Evolutionary conservation across 108 stramenopile species (phyloP).

Genomic region (Aurantiochytrium sp.): DNA sequence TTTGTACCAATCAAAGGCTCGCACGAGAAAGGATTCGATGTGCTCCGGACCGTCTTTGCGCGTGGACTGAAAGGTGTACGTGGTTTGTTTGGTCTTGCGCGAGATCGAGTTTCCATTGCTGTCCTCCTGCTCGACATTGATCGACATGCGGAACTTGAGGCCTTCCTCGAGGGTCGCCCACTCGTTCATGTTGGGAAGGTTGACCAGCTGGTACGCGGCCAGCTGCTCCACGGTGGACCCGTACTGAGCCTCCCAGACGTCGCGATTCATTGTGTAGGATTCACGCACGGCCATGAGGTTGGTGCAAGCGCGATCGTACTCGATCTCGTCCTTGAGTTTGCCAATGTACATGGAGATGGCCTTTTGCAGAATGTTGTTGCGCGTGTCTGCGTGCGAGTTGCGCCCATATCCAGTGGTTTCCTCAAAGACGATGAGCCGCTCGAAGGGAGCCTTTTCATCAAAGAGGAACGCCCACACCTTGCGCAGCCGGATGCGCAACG

Average conservation of each 20-base stretch:
- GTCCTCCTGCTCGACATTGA: background rate
- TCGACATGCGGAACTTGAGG: slow-evolving; percentile 15
- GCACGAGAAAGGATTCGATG: slow-evolving; percentile 28
- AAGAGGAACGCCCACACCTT: background rate
- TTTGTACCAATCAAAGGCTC: slow-evolving; percentile 37
- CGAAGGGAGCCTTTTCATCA: background rate
- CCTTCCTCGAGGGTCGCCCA: slow-evolving; percentile 18
- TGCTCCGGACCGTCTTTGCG: slow-evolving; percentile 24
- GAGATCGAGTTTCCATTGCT: background rate
- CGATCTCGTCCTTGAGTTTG: background rate
- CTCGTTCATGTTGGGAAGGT: background rate
- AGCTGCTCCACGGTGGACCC: slow-evolving; percentile 35
- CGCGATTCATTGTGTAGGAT: slow-evolving; percentile 11
- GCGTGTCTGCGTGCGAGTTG: background rate
- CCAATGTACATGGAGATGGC: slow-evolving; percentile 31
- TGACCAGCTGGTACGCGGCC: slow-evolving; percentile 19
- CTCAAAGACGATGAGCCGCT: background rate
- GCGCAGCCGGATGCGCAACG: background rate
- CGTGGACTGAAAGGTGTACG: slow-evolving; percentile 19
- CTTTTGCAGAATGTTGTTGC: slow-evolving; percentile 46
- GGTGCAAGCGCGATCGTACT: slow-evolving; percentile 18
- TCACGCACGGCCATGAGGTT: slow-evolving; percentile 31
- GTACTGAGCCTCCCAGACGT: slow-evolving; percentile 19
- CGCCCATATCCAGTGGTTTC: background rate
- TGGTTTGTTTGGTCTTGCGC: background rate